Evolutionary conservation across 352 stramenopile genomes (phyloP), one percentile per base, ranked within the genome.

Genomic region (Phytophthora crassamura): DNA sequence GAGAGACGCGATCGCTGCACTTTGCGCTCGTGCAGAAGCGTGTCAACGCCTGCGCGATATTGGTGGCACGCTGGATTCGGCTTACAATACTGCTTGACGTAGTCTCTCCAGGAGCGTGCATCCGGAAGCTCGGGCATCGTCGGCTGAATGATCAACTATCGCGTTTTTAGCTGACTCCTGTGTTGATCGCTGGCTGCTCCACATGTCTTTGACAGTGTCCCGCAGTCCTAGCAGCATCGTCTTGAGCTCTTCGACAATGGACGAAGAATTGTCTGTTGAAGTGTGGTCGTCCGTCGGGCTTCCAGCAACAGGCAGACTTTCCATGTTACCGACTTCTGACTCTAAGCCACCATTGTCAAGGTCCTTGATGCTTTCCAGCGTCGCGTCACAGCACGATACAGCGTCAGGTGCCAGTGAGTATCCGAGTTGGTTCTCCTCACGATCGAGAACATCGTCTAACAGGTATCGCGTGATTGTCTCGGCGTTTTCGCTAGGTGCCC

Each of bases 401-500:
- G 32, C 10, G 28, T 53, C 30, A 41, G 46, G 30, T 14, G n/a
- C 46, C 9, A 53, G 30, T 22, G 28, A 53, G 30, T 53, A 14
- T 5, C 46, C 30, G 14, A 40, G 46, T 5, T 25, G 28, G 22
- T 16, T 41, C 30, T 53, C 30, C 16, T 53, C 46, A 38, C 25
- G 46, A 41, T 53, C 46, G 9, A 53, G 9, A 4, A 41, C 30
- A 30, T 41, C 32, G 30, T 53, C 32, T 3, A 53, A 15, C 1
- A 53, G 46, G 14, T 30, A 53, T 5, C 28, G n/a, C 6, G 34
- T n/a, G n/a, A n/a, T n/a, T n/a, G 50, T 38, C 25, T 59, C 38
- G 1, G 25, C 50, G 9, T 59, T 56, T 25, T 66, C 63, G 7
- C 36, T 48, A 22, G 42, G 63, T 30, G 55, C 49, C 49, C 53